A percentile compares a stretch with the other conserved stretches of the same genome.
Evolutionary conservation across 306 rosid species (phyloP).

Genomic region (Hylodesmum podocarpum): DNA sequence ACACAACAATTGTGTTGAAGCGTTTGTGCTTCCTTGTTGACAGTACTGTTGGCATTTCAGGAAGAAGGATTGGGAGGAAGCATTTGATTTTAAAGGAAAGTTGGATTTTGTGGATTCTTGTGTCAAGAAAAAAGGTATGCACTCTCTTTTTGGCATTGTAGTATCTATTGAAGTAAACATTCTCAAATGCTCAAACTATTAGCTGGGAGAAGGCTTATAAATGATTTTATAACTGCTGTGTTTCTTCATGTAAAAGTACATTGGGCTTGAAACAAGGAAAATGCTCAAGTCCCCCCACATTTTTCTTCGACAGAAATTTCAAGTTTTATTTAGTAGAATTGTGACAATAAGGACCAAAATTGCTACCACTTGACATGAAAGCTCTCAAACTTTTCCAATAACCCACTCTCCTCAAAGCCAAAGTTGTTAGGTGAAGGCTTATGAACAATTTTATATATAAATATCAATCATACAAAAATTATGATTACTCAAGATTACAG

Average conservation of each 20-base stretch:
- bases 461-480: neutral
- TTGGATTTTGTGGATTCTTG: slow-evolving; percentile 60
- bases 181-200: neutral
- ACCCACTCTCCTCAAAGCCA: neutral
- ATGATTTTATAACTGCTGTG: neutral
- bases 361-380: neutral
- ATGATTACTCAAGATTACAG: neutral
- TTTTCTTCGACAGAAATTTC: neutral
- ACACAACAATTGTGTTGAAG: neutral
- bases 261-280: neutral
- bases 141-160: neutral
- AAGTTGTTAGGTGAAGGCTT: neutral
- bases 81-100: slow-evolving; percentile 58
- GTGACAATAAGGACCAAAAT: neutral
- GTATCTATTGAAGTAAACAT: neutral
- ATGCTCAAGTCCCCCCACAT: neutral
- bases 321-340: neutral
- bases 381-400: neutral
- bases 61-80: slow-evolving; percentile 67
- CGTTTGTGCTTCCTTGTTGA: neutral
- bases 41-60: slow-evolving; percentile 40
- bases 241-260: neutral
- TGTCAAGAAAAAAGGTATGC: slow-evolving; percentile 59
- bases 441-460: neutral
- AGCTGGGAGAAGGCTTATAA: neutral